phyloP scores from a whole-genome alignment of 306 rosid species.

The Pyrus pyrifolia region DNA sequence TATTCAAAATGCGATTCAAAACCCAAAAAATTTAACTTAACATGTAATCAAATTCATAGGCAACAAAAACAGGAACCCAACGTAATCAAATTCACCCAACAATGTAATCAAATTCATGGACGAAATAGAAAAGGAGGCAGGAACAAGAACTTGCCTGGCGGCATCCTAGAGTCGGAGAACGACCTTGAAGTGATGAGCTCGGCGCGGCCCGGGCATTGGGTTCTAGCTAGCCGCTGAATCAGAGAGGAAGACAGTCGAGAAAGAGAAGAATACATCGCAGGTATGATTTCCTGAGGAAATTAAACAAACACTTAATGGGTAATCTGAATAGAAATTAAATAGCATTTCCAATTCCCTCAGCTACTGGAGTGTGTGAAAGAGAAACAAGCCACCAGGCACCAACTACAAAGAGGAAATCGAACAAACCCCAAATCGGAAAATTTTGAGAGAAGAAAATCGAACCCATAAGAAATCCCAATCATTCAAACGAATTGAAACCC shows the following conservation, averaged over 20 bases:
- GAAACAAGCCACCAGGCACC: background rate
- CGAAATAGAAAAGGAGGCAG: background rate
- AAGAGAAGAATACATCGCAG: slow-evolving; percentile 14
- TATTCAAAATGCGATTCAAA: too few relatives aligned
- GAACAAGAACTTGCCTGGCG: background rate
- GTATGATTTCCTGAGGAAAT: background rate
- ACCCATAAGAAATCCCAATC: background rate
- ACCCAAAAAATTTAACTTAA: too few relatives aligned
- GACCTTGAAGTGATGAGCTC: slow-evolving; percentile 9
- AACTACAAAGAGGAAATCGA: background rate
- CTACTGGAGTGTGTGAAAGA: background rate
- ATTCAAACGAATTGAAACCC: background rate
- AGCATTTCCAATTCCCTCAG: background rate
- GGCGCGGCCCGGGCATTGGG: background rate
- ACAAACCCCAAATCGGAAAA: background rate
- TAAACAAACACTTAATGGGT: background rate
- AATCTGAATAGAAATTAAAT: background rate
- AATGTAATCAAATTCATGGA: too few relatives aligned
- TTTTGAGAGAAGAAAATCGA: too few relatives aligned
- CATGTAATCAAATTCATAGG: background rate
- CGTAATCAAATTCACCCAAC: too few relatives aligned
- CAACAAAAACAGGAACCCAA: background rate
- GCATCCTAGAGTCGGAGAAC: slow-evolving; percentile 2
- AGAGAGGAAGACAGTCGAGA: slow-evolving; percentile 12
- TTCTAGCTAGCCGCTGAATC: background rate